Base-by-base conservation (phyloP, 1,139 yeast species). In the Zygosaccharomyces sapae region DNA sequence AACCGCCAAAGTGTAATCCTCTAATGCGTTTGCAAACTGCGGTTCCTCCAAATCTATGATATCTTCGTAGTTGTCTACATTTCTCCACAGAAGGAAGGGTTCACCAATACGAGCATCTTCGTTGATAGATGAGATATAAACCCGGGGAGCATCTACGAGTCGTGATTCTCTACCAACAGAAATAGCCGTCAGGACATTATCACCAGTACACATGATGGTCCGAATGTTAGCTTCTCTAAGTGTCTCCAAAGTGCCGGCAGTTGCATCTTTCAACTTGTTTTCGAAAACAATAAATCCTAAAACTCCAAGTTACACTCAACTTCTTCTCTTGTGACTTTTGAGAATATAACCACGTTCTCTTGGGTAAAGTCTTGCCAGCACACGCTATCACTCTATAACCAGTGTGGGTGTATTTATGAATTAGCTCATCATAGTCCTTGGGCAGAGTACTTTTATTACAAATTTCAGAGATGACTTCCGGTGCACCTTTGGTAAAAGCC, bases 131-230 rank as follows among this genome's bases (percentile, higher is more conserved):
- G 97, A 96, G 4, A 88, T 77, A 66, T 76, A 92, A 3, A 89
- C 81, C 19, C 72, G 68, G 0, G 72, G 59, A 7, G 62, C 68
- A 2, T 68, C 67, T 7, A 92, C 68, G 52, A 92, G 73, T 5
- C 80, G 82, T 64, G 95, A 86, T 60, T 92, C 97, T 52, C 79
- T 77, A 2, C 87, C 96, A 20, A 92, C 98, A 68, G 96, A 86
- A 22, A 94, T 80, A 0, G 98, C 98, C 0, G 99, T 92, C 52
- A 92, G 72, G 12, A 92, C 80, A 62, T 92, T 92, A 65, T 92
- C 99, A 45, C 99, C 99, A 0, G 98, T 92, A 66, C 98, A 94
- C 98, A 92, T 94, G 22, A 89, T 73, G 0, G 95, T 86, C 56
- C 97, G 74, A 48, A 92, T 77, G 34, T 78, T 73, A 0, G 98